These are phyloP conservation scores for Taphrina wiesneri DNA, from an alignment of 1,139 yeast species.

Conservation along the genomic window DNA sequence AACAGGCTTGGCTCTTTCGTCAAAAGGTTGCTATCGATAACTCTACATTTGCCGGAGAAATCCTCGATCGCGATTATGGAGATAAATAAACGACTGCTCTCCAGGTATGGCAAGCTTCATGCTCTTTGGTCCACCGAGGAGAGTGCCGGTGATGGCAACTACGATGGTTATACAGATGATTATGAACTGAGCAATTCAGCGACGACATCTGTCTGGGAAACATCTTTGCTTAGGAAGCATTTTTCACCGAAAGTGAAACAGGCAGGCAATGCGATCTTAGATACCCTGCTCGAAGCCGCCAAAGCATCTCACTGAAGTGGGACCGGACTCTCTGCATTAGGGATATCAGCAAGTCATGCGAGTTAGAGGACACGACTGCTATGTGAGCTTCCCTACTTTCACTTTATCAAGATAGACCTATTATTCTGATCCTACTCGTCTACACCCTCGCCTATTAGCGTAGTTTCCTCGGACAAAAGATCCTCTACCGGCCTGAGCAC, in stretches of 20 bases:
- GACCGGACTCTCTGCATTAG: no score
- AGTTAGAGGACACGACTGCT: no score
- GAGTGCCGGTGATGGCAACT: constrained; percentile 73
- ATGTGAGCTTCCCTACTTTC: no score
- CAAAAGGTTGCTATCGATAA: constrained; percentile 67
- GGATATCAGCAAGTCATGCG: no score
- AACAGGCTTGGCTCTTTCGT: constrained; percentile 79
- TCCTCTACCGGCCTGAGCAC: background rate
- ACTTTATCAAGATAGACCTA: no score
- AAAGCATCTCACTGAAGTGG: background rate
- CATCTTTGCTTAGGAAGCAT: constrained; percentile 72
- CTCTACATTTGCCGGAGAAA: constrained; percentile 82
- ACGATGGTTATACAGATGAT: constrained; percentile 64
- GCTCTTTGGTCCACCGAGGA: constrained; percentile 87
- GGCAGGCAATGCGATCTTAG: constrained; percentile 1
- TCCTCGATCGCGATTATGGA: constrained; percentile 75
- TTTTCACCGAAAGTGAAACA: constrained; percentile 47
- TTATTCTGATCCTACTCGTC: background rate
- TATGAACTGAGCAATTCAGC: constrained; percentile 79
- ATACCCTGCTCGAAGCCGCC: constrained; percentile 3
- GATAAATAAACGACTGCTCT: constrained; percentile 72
- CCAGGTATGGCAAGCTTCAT: constrained; percentile 62
- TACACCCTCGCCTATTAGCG: background rate
- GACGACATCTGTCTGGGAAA: constrained; percentile 90
- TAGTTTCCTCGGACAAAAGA: background rate